Percentiles rank a stretch among this genome's conserved stretches.
Conservation (phyloP, 2,329 filamentous ascomycete genomes). For the Trichophyton equinum region DNA sequence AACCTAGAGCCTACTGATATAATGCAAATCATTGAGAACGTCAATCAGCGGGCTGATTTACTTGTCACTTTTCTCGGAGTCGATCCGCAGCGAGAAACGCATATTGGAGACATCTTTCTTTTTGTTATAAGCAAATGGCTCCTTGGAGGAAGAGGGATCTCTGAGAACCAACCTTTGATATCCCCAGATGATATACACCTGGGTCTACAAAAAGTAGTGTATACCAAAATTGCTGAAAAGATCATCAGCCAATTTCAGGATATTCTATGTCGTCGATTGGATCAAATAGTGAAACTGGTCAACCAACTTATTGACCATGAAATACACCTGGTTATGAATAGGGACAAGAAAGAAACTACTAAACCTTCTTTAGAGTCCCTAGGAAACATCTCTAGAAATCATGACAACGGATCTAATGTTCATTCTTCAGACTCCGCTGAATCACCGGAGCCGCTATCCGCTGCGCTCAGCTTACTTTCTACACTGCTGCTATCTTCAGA, state of each 20-base stretch:
- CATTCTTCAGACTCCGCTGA: slow-evolving; percentile 13
- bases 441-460: slow-evolving; percentile 26
- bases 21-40: slow-evolving; percentile 23
- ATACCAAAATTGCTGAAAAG: slow-evolving; percentile 31
- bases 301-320: slow-evolving; percentile 32
- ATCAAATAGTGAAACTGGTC: slow-evolving; percentile 30
- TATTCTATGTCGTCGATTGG: slow-evolving; percentile 29
- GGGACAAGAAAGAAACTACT: background rate
- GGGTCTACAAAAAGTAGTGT: slow-evolving; percentile 27
- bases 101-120: slow-evolving; percentile 31
- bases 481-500: slow-evolving; percentile 32
- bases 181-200: slow-evolving; percentile 17
- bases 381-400: slow-evolving; percentile 22
- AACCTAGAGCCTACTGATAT: slow-evolving; percentile 18
- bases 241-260: slow-evolving; percentile 33
- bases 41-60: slow-evolving; percentile 27
- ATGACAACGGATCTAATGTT: slow-evolving; percentile 9
- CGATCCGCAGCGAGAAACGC: slow-evolving; percentile 30
- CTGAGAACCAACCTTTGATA: slow-evolving; percentile 3
- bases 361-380: slow-evolving; percentile 21
- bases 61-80: slow-evolving; percentile 26
- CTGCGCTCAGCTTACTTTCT: slow-evolving; percentile 32
- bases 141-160: slow-evolving; percentile 14
- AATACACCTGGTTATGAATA: slow-evolving; percentile 6
- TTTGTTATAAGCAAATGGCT: slow-evolving; percentile 33